A percentile compares a stretch with the other conserved stretches of the same genome.
Conservation (phyloP, 805 yeast species). For the Yamadazyma olivae region DNA sequence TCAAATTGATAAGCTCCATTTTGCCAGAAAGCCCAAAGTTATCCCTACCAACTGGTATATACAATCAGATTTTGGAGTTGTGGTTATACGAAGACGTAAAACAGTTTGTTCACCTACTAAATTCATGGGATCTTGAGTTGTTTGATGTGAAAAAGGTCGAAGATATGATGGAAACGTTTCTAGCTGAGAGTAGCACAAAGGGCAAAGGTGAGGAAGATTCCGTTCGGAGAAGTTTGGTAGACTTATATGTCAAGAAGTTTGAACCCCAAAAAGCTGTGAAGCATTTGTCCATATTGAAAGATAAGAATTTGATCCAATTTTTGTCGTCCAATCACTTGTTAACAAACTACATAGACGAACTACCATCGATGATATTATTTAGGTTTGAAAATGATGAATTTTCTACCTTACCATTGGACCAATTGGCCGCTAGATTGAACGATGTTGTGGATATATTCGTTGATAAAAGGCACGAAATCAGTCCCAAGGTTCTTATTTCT, state of each 20-base stretch:
- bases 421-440: slow-evolving; percentile 35
- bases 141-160: slow-evolving; percentile 48
- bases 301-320: slow-evolving; percentile 52
- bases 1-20: slow-evolving; percentile 43
- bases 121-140: slow-evolving; percentile 55
- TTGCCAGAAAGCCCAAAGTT: slow-evolving; percentile 52
- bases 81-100: slow-evolving; percentile 33
- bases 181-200: slow-evolving; percentile 26
- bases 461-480: slow-evolving; percentile 61
- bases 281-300: slow-evolving; percentile 57
- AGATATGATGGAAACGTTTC: slow-evolving; percentile 42
- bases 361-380: slow-evolving; percentile 52
- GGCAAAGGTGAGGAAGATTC: background rate
- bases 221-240: slow-evolving; percentile 45
- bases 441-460: slow-evolving; percentile 55
- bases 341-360: slow-evolving; percentile 39
- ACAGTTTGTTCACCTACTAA: slow-evolving; percentile 41
- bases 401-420: slow-evolving; percentile 36
- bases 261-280: slow-evolving; percentile 63
- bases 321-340: slow-evolving; percentile 64
- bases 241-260: slow-evolving; percentile 53
- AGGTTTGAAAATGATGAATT: slow-evolving; percentile 37
- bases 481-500: slow-evolving; percentile 49
- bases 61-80: slow-evolving; percentile 45
- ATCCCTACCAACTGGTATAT: slow-evolving; percentile 25